phyloP scores from a whole-genome alignment of 2,329 filamentous ascomycete species.

The Colletotrichum paranaense region DNA sequence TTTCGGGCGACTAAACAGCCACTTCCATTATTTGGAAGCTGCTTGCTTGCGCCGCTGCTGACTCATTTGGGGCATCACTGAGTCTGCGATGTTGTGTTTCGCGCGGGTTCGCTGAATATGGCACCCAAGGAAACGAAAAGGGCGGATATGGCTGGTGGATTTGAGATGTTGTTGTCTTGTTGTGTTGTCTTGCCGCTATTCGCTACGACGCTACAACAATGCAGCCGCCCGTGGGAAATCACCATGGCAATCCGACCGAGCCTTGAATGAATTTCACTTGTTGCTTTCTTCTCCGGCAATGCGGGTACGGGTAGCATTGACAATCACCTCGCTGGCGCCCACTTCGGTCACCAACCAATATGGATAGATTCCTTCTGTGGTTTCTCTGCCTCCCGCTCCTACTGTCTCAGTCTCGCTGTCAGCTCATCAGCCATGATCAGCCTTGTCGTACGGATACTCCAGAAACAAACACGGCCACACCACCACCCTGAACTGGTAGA shows the following conservation, averaged over 20 bases:
- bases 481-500: not conserved
- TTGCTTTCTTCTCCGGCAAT: not conserved
- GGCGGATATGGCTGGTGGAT: not conserved
- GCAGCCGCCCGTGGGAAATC: constrained; percentile 14
- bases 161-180: constrained; percentile 17
- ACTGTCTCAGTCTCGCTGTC: not conserved
- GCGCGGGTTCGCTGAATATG: not conserved
- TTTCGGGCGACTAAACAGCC: not conserved
- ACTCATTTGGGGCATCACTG: not conserved
- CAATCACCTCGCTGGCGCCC: not conserved
- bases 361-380: not conserved
- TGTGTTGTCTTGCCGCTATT: constrained; percentile 32
- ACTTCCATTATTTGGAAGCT: not conserved
- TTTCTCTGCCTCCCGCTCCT: constrained; percentile 6
- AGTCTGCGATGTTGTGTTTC: not conserved
- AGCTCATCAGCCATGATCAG: not conserved
- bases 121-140: not conserved
- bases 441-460: not conserved
- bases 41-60: not conserved
- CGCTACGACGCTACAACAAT: constrained; percentile 18
- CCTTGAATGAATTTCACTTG: constrained; percentile 1
- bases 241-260: constrained; percentile 22
- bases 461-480: not conserved
- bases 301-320: constrained; percentile 7
- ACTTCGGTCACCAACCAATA: not conserved